Base-by-base conservation (phyloP, 2,329 filamentous ascomycete genomes). In the Elsinoe perseae region DNA sequence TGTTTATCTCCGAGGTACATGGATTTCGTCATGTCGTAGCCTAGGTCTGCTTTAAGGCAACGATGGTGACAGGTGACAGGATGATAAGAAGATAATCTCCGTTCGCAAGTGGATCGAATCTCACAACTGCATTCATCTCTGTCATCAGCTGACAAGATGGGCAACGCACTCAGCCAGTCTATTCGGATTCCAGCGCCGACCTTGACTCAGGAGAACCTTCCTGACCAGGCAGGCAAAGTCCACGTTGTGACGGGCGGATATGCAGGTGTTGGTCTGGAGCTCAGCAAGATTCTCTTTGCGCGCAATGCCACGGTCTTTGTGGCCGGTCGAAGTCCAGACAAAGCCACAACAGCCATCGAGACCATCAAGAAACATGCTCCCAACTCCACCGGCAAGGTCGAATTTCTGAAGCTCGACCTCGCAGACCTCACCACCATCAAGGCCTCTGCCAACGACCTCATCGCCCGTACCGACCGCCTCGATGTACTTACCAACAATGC, bases 261-360 rank as follows among this genome's bases (percentile, higher is more conserved):
- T 54, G 63, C 72, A 43, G 62, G 62, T 18, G 70, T 81, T 5
- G 80, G 80, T 8, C 73, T 75, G 38, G 76, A 81, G 60, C 70
- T 83, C 18, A 70, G 70, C 28, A 73, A 73, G 36, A 73, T 83
- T 2, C 70, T 84, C 9, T 83, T 83, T 65, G 65, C 68, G 10
- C 73, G 72, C 32, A 77, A 80, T 56, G 79, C 72, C 32, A 80
- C 70, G 1, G 75, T 83, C n/a, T 83, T 81, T 65, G 65, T 81
- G 23, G 78, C 78, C 3, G 74, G 74, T 2, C 77, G 80, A 27
- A 74, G 67, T 2, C 62, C 70, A 30, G 65, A 71, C n/a, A 78
- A 77, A 59, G 77, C 70, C 10, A 64, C 66, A 2, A 59, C 64
- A 0, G 77, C 77, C 36, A 77, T 83, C 44, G 64, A 68, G 3